A percentile compares a stretch with the other conserved stretches of the same genome.
Conservation (phyloP, 306 rosid species). For the Gastrolobium villosum region DNA sequence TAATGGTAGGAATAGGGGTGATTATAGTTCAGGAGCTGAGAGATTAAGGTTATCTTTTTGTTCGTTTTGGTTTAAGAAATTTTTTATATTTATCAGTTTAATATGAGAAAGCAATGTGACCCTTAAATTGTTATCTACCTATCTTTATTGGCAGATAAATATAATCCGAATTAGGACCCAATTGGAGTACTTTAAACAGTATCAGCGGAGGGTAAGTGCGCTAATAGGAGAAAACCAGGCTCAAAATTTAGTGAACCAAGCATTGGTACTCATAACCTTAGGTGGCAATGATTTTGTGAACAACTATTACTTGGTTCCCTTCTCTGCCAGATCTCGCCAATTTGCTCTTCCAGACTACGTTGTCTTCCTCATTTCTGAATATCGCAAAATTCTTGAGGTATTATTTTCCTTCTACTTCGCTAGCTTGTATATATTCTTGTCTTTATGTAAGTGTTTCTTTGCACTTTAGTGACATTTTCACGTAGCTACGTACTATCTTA, state of each 20-base stretch:
- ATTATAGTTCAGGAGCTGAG: too few species aligned
- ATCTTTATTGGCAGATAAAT: constrained; percentile 56
- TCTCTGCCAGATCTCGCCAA: constrained; percentile 80
- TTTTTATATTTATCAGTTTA: background rate
- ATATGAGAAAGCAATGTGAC: background rate
- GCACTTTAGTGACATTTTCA: too few species aligned
- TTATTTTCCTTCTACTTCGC: background rate
- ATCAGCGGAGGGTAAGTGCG: constrained; percentile 63
- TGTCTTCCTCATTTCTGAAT: constrained; percentile 72
- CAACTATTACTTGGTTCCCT: constrained; percentile 81
- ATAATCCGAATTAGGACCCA: constrained; percentile 66
- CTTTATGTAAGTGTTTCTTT: too few species aligned
- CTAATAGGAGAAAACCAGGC: constrained; percentile 61
- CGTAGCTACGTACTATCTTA: too few species aligned
- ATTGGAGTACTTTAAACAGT: constrained; percentile 62
- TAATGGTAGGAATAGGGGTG: background rate
- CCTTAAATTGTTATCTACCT: background rate
- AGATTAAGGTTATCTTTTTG: background rate
- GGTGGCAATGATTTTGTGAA: constrained; percentile 88
- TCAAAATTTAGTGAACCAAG: constrained; percentile 57
- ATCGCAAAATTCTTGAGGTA: constrained; percentile 69
- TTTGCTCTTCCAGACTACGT: constrained; percentile 76
- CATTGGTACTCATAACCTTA: constrained; percentile 72
- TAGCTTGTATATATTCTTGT: too few species aligned
- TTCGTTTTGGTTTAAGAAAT: background rate